Evolutionary conservation across 2,329 filamentous ascomycete genomes (phyloP), one percentile per base, ranked within the genome.

Genomic region (Ceratocystiopsis minuta): DNA sequence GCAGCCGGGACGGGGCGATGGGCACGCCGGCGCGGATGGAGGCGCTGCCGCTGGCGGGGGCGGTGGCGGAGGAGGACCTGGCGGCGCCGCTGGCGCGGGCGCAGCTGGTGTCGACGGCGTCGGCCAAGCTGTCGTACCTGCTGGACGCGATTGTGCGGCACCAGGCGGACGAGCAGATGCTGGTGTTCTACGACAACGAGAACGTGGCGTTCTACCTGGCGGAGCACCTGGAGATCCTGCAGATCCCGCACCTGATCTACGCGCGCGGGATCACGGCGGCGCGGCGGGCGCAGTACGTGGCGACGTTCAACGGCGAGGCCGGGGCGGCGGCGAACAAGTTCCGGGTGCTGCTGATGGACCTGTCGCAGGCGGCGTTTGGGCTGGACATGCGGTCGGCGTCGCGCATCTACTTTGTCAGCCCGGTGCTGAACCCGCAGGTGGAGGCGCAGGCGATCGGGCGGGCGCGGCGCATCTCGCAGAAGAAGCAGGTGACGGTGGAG

Each of bases 361-460:
- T 95, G n/a, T 75, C 74, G 2, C 84, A 90, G 54, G 87, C 87
- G 28, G 84, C 87, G 0, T 84, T 87, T 46, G 88, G 88, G 0
- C 66, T 96, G 0, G 87, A 95, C 54, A 76, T 95, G 57, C 78
- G 77, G 40, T 76, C 74, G 12, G 87, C 87, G 1, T 90, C 81
- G 5, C 67, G 88, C 2, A 78, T 96, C 11, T 92, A 86, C 58
- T 95, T 96, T 48, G 70, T 93, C 43, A 88, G 80, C 48, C 87
- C 88, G 0, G 83, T 93, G 13, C 79, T 90, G 55, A 81, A 87
- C 41, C 85, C 85, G 0, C 74, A 82, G 48, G 70, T 93, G 1
- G 83, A 93, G 56, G 85, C 82, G 2, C 88, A 96, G 57, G 88
- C 88, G 0, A 84, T 95, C 48, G 93, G 92, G 46, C 78, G 88